Evolutionary conservation across 2,329 filamentous ascomycete species (phyloP).

Genomic region (Erysiphe pisi): DNA sequence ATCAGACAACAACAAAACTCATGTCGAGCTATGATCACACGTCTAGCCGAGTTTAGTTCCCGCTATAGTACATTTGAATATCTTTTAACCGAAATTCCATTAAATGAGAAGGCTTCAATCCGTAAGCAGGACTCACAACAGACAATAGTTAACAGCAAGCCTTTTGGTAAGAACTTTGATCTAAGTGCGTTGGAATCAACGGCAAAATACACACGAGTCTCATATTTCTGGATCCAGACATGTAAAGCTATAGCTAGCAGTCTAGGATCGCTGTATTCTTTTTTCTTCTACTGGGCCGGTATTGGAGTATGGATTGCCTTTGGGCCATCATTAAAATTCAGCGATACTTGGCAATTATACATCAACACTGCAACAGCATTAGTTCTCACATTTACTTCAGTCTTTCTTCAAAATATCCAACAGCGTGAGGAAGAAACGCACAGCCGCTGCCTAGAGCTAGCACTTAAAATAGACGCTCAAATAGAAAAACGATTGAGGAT

Average conservation of each 20-base stretch:
- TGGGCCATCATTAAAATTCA: constrained; percentile 35
- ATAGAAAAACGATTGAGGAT: constrained; percentile 37
- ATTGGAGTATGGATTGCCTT: constrained; percentile 38
- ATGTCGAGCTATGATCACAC: constrained; percentile 35
- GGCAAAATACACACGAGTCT: constrained; percentile 27
- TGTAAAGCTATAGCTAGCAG: constrained; percentile 31
- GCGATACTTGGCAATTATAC: constrained; percentile 39
- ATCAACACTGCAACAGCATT: constrained; percentile 42
- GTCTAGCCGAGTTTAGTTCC: constrained; percentile 37
- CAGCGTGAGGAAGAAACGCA: constrained; percentile 38
- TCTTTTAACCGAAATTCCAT: constrained; percentile 35
- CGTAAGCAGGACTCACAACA: constrained; percentile 33
- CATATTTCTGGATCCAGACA: constrained; percentile 30
- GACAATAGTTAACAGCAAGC: constrained; percentile 34
- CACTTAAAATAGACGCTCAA: constrained; percentile 37
- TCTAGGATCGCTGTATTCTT: constrained; percentile 36
- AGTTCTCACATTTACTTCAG: constrained; percentile 39
- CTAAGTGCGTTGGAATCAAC: not conserved
- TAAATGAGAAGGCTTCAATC: constrained; percentile 32
- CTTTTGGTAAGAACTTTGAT: constrained; percentile 32
- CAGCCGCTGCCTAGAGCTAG: constrained; percentile 36
- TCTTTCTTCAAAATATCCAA: constrained; percentile 39
- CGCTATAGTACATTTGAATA: constrained; percentile 36
- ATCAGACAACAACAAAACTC: constrained; percentile 39
- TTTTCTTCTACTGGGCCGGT: constrained; percentile 37